phyloP scores from a whole-genome alignment of 2,329 filamentous ascomycete genomes.

The Fusarium odoratissimum region DNA sequence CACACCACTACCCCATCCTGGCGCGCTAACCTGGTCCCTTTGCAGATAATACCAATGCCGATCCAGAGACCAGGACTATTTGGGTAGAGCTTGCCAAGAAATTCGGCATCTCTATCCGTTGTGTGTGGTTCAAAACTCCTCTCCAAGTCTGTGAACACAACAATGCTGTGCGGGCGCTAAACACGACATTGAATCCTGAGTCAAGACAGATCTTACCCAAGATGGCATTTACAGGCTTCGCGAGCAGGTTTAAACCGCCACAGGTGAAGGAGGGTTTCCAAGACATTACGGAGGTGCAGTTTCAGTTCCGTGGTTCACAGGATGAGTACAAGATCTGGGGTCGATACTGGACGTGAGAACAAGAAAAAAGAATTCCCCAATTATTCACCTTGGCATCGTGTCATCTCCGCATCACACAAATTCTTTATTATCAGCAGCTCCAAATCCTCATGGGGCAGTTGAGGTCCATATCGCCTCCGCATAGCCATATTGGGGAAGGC shows the following conservation, averaged over 20 bases:
- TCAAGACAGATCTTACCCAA: constrained; percentile 77
- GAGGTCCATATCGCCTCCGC: constrained; percentile 4
- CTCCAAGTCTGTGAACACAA: constrained; percentile 84
- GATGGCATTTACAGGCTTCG: constrained; percentile 83
- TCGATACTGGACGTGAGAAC: constrained; percentile 76
- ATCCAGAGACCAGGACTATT: constrained; percentile 77
- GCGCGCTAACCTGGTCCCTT: constrained; percentile 25
- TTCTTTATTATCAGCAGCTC: background rate
- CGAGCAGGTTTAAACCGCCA: constrained; percentile 78
- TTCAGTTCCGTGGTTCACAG: constrained; percentile 77
- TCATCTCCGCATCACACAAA: constrained; percentile 32
- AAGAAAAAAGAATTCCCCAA: constrained; percentile 10
- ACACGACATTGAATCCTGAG: constrained; percentile 83
- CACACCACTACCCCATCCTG: constrained; percentile 32
- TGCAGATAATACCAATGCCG: constrained; percentile 94
- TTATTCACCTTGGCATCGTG: constrained; percentile 27
- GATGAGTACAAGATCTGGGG: constrained; percentile 79
- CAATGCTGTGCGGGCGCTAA: constrained; percentile 81
- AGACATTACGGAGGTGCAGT: constrained; percentile 80
- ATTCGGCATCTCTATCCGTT: constrained; percentile 79
- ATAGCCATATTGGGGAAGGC: constrained; percentile 17
- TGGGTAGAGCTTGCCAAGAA: constrained; percentile 83
- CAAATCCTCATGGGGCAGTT: constrained; percentile 6
- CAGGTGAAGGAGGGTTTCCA: constrained; percentile 81
- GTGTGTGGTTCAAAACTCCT: constrained; percentile 84